Base-by-base conservation (phyloP, 495 filamentous ascomycete genomes). In the Annulohypoxylon bovei region DNA sequence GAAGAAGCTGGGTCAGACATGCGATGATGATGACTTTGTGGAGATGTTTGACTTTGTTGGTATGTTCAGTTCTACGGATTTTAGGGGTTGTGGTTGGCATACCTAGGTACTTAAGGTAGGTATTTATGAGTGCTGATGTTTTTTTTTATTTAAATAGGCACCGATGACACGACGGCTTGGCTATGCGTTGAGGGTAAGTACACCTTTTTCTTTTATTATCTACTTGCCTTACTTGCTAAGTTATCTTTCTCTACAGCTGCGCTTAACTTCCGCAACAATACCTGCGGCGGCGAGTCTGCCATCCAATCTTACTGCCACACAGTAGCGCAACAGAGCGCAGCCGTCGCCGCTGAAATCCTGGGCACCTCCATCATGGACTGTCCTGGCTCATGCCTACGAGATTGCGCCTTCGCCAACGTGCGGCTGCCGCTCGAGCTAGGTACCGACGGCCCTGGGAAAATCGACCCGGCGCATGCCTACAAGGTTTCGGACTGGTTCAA, bases 281-380 rank as follows among this genome's bases (percentile, higher is more conserved):
- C 91, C 42, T 89, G 88, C 65, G 92, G 92, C 28, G 93, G 93
- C 39, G 93, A 96, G 59, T 77, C 85, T 1, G 81, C 78, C 0
- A 91, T 97, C 65, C 81, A 83, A 54, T 67, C 64, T 0, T 95
- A 96, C 71, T 82, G 79, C 53, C 68, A 81, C 3, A 55, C 73
- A 0, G 73, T 96, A 7, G 89, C 88, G 1, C 80, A 82, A 0
- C 75, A 85, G 44, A 90, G 81, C 0, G 92, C 83, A 0, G 79
- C 81, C 22, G 58, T 80, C 0, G 84, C 88, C 0, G 87, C 90
- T 3, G 71, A 78, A 9, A 82, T 82, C 0, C 77, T 95, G 0
- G 88, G 86, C 0, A 95, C 93, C 4, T 86, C 90, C 40, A 83
- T 94, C 6, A 79, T 94, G 77, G 84, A 89, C 62, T 81, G 82